These are phyloP conservation scores for Aegilops longissima DNA, from an alignment of 176 grass and related monocot genomes.

Conservation along the genomic window DNA sequence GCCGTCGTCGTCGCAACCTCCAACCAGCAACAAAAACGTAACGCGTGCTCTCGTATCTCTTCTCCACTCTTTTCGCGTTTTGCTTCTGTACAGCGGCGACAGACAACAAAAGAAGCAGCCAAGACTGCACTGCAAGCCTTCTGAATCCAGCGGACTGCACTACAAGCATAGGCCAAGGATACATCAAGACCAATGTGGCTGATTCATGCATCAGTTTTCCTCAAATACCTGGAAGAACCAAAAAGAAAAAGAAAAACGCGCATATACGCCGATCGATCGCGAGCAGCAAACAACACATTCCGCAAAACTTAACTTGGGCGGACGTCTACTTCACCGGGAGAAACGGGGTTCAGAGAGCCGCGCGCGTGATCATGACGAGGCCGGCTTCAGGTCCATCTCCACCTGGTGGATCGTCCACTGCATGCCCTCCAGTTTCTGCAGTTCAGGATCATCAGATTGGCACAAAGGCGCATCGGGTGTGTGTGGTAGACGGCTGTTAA, in stretches of 20 bases:
- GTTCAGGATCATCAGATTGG: neutral
- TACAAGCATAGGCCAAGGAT: too few relatives aligned
- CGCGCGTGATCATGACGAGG: conserved; percentile 39
- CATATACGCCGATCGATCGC: neutral
- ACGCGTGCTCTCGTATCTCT: neutral
- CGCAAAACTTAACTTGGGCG: neutral
- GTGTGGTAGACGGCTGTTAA: neutral
- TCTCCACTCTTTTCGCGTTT: neutral
- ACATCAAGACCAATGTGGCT: neutral
- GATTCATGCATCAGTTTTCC: neutral
- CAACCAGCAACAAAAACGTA: neutral
- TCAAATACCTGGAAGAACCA: neutral
- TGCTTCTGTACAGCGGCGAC: neutral
- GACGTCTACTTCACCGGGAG: too few relatives aligned
- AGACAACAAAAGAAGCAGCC: neutral
- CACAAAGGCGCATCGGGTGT: neutral
- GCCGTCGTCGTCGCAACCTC: neutral
- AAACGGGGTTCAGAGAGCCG: neutral
- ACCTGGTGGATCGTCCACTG: conserved; percentile 98
- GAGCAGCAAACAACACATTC: conserved; percentile 3
- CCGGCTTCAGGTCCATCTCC: conserved; percentile 91
- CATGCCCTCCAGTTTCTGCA: conserved; percentile 95
- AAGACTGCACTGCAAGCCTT: too few relatives aligned
- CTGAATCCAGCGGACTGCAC: too few relatives aligned
- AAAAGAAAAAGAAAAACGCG: too few relatives aligned